phyloP scores from a whole-genome alignment of 306 rosid species.

The Carpinus viminea region DNA sequence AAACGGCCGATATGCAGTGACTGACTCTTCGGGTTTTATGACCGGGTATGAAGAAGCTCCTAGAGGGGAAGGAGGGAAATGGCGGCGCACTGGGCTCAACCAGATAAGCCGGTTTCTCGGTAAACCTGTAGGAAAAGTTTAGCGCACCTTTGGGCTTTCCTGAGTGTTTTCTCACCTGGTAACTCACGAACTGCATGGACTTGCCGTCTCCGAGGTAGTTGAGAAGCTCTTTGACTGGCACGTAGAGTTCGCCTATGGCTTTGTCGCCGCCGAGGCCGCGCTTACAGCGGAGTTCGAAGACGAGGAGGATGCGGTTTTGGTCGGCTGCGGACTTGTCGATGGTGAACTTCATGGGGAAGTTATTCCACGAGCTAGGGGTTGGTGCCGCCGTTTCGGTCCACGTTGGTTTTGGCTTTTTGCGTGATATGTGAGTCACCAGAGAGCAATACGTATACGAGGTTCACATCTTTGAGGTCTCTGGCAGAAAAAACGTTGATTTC shows the following conservation, averaged over 20 bases:
- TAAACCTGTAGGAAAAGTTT: conserved; percentile 47
- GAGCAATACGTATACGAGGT: conserved; percentile 57
- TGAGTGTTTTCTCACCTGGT: conserved; percentile 57
- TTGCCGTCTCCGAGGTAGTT: conserved; percentile 28
- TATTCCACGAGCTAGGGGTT: conserved; percentile 66
- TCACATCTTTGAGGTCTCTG: conserved; percentile 63
- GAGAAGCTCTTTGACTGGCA: conserved; percentile 64
- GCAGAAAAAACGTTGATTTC: conserved; percentile 76
- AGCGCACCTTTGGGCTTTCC: conserved; percentile 62
- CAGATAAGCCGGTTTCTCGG: not conserved
- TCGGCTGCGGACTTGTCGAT: conserved; percentile 40
- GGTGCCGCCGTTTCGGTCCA: conserved; percentile 44
- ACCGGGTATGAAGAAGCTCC: no score
- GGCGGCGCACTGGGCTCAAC: conserved; percentile 32
- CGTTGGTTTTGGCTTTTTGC: conserved; percentile 42
- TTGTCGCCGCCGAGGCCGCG: conserved; percentile 34
- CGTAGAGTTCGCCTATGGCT: conserved; percentile 48
- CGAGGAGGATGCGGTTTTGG: conserved; percentile 52
- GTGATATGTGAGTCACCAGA: conserved; percentile 35
- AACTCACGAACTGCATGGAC: conserved; percentile 37
- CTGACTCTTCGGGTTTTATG: no score
- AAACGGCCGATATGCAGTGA: no score
- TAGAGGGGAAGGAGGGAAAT: not conserved
- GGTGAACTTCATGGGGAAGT: conserved; percentile 45
- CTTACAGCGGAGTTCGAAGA: conserved; percentile 42